These are phyloP conservation scores for Trichophyton simii DNA, from an alignment of 2,329 filamentous ascomycete genomes.

Conservation along the genomic window DNA sequence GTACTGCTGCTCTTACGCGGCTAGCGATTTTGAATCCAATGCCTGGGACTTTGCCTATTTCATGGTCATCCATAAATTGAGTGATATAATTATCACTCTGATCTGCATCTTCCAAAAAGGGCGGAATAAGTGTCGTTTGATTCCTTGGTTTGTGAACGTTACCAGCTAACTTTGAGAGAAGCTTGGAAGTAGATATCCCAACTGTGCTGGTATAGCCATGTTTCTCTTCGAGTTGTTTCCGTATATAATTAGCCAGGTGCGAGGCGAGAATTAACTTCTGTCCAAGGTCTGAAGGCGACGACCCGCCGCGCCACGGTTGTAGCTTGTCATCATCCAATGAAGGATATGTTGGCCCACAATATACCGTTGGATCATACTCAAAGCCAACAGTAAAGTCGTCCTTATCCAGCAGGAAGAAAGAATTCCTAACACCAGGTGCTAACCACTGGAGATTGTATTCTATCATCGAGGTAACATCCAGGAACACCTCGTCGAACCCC, in stretches of 20 bases:
- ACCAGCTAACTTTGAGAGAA: conserved; percentile 74
- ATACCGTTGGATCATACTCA: conserved; percentile 54
- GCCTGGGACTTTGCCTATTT: conserved; percentile 70
- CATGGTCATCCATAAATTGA: conserved; percentile 61
- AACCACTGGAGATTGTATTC: conserved; percentile 65
- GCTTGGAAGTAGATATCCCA: conserved; percentile 76
- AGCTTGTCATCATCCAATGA: conserved; percentile 8
- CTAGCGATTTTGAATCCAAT: conserved; percentile 70
- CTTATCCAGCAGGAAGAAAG: conserved; percentile 67
- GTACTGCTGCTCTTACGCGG: conserved; percentile 50
- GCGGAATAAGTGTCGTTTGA: conserved; percentile 71
- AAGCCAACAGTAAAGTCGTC: conserved; percentile 72
- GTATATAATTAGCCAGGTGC: conserved; percentile 64
- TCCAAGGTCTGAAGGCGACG: conserved; percentile 18
- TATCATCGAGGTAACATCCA: conserved; percentile 77
- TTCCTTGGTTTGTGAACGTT: conserved; percentile 73
- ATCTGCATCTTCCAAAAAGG: conserved; percentile 28
- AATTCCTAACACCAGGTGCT: conserved; percentile 51
- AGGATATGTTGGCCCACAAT: conserved; percentile 54
- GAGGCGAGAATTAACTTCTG: conserved; percentile 62
- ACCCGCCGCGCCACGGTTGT: conserved; percentile 12
- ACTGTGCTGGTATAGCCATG: conserved; percentile 79
- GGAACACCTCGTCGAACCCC: conserved; percentile 74
- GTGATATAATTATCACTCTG: conserved; percentile 39
- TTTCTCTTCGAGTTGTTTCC: conserved; percentile 57